Conservation (phyloP, 2,329 filamentous ascomycete species). For the Hypoxylon sp. region DNA sequence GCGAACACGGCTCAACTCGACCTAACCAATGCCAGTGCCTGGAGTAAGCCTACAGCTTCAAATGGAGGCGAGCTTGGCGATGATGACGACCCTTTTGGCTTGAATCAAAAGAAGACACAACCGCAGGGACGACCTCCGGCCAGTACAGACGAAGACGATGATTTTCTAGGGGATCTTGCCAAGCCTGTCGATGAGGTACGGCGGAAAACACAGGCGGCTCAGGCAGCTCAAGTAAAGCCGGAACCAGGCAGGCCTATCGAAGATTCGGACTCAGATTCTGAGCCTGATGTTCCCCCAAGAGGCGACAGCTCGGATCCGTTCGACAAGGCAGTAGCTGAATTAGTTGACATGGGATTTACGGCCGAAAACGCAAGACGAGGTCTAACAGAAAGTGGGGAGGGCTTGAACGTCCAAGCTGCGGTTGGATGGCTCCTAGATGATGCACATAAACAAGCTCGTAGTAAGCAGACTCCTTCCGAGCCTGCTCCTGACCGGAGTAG, state of each 20-base stretch:
- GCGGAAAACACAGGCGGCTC: conserved; percentile 60
- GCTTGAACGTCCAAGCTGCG: conserved; percentile 85
- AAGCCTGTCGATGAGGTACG: conserved; percentile 76
- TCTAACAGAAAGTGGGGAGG: conserved; percentile 83
- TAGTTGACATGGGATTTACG: conserved; percentile 96
- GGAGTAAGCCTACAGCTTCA: conserved; percentile 59
- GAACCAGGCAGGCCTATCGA: conserved; percentile 72
- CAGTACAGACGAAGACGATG: conserved; percentile 68
- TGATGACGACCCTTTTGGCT: conserved; percentile 90
- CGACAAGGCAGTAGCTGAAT: conserved; percentile 85
- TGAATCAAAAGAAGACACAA: conserved; percentile 72
- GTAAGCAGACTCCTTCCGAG: conserved; percentile 73
- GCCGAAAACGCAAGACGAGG: conserved; percentile 86
- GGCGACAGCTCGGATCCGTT: conserved; percentile 69
- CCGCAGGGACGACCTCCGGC: conserved; percentile 47
- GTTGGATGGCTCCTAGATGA: conserved; percentile 92
- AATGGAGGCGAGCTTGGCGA: conserved; percentile 61
- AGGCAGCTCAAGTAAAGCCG: conserved; percentile 58
- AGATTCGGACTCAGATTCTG: conserved; percentile 63
- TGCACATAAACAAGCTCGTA: conserved; percentile 86
- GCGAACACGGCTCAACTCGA: conserved; percentile 63
- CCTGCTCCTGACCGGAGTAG: conserved; percentile 60
- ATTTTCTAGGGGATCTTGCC: conserved; percentile 75
- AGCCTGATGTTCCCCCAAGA: conserved; percentile 52
- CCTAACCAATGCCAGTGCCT: conserved; percentile 68